These are phyloP conservation scores for Lepidium campestre DNA, from an alignment of 441 rosid species.

Conservation along the genomic window DNA sequence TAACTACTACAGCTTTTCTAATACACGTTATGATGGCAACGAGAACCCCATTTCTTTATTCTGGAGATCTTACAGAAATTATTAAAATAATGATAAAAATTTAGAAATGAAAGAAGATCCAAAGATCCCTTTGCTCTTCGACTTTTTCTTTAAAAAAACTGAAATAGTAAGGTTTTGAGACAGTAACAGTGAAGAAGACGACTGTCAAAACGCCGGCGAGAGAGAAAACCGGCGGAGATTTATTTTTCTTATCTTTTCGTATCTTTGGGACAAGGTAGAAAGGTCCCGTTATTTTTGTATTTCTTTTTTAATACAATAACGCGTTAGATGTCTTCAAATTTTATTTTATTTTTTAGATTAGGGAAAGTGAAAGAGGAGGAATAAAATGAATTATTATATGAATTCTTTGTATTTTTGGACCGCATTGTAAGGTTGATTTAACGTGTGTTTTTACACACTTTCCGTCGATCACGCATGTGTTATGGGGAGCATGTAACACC, in stretches of 20 bases:
- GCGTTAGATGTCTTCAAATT: not conserved
- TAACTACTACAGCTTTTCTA: constrained; percentile 23
- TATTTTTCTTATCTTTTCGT: not conserved
- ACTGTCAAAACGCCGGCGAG: constrained; percentile 26
- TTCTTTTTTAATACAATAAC: not conserved
- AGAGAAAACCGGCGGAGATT: constrained; percentile 17
- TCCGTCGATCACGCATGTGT: constrained; percentile 24
- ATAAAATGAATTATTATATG: not conserved
- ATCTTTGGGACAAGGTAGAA: constrained; percentile 12
- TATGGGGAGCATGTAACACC: constrained; percentile 16
- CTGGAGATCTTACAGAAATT: constrained; percentile 13
- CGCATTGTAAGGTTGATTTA: not conserved
- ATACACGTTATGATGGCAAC: constrained; percentile 29
- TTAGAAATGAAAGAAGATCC: not conserved
- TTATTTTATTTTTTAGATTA: too few relatives aligned
- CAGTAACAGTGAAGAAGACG: constrained; percentile 16
- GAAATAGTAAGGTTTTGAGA: not conserved
- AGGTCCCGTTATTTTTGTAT: not conserved
- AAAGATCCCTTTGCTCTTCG: not conserved
- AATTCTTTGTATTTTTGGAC: not conserved
- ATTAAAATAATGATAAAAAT: not conserved
- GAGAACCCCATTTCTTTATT: constrained; percentile 13
- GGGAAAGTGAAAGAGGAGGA: too few relatives aligned
- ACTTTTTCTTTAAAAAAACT: not conserved
- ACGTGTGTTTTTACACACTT: not conserved